Conservation (phyloP, 257 asterid species). For the Galeopsis tetrahit region DNA sequence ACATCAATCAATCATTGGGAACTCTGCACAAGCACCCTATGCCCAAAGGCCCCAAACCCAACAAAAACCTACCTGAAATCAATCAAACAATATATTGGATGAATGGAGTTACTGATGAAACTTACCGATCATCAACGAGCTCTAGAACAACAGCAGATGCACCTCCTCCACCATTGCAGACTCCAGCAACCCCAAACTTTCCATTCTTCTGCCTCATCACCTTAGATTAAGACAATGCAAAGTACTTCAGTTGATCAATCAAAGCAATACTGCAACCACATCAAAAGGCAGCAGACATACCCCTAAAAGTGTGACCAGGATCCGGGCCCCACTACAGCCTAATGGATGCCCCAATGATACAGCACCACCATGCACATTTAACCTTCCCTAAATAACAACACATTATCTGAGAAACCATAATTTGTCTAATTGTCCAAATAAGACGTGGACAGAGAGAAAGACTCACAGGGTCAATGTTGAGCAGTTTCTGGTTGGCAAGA, state of each 20-base stretch:
- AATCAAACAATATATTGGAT: neutral
- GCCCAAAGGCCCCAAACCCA: no score
- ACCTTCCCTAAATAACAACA: conserved; percentile 53
- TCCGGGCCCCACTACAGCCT: conserved; percentile 98
- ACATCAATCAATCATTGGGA: no score
- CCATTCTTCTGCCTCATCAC: conserved; percentile 74
- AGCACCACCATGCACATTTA: conserved; percentile 92
- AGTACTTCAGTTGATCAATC: conserved; percentile 1
- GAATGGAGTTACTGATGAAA: neutral
- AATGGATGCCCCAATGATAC: conserved; percentile 94
- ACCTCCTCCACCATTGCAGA: conserved; percentile 99
- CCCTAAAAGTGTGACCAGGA: conserved; percentile 89
- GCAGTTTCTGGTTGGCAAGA: conserved; percentile 78
- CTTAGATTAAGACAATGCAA: conserved; percentile 37
- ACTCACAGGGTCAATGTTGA: conserved; percentile 75
- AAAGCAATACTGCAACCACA: neutral
- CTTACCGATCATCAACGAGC: conserved; percentile 47
- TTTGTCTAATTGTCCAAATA: neutral
- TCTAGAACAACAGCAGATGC: conserved; percentile 91
- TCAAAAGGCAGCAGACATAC: conserved; percentile 43
- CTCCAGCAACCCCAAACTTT: conserved; percentile 83
- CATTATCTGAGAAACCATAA: neutral
- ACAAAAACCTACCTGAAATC: neutral
- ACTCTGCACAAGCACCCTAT: no score
- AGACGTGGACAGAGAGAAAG: conserved; percentile 16